These are phyloP conservation scores for Trichoderma endophyticum DNA, from an alignment of 2,329 filamentous ascomycete species.

Conservation along the genomic window DNA sequence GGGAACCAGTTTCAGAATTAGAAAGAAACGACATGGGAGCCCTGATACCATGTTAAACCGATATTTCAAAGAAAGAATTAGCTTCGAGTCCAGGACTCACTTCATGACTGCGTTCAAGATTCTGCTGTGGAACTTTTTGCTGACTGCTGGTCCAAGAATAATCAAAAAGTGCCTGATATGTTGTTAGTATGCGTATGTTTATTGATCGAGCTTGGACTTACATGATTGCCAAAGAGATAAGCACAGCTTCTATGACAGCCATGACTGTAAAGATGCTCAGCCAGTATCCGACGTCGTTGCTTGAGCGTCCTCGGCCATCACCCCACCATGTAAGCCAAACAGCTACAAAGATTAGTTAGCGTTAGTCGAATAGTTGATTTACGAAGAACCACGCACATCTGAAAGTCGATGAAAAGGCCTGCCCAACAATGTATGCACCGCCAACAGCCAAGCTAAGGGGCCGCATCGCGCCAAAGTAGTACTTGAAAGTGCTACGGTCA, in stretches of 20 bases:
- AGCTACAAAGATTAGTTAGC: constrained; percentile 18
- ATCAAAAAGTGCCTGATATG: constrained; percentile 25
- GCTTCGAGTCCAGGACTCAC: constrained; percentile 5
- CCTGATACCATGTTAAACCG: constrained; percentile 13
- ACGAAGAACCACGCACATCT: constrained; percentile 24
- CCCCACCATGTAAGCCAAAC: constrained; percentile 35
- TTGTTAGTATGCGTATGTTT: constrained; percentile 8
- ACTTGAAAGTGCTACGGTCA: constrained; percentile 29
- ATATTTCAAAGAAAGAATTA: accelerated
- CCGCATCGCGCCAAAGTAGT: constrained; percentile 28
- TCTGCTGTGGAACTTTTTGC: constrained; percentile 26
- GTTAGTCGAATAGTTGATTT: neutral
- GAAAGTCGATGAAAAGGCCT: constrained; percentile 25
- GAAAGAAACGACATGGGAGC: constrained; percentile 30
- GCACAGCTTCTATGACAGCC: constrained; percentile 25
- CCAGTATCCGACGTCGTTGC: constrained; percentile 30
- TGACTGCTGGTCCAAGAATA: constrained; percentile 27
- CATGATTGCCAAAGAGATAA: constrained; percentile 30
- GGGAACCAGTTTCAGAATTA: constrained; percentile 28
- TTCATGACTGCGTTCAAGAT: constrained; percentile 28
- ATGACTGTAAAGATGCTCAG: constrained; percentile 29
- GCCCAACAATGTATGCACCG: constrained; percentile 19
- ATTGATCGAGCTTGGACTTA: neutral
- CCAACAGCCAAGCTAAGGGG: constrained; percentile 23
- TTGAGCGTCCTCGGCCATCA: constrained; percentile 27